Evolutionary conservation across 805 yeast genomes (phyloP), one percentile per base, ranked within the genome.

Genomic region (Saturnispora quitensis): DNA sequence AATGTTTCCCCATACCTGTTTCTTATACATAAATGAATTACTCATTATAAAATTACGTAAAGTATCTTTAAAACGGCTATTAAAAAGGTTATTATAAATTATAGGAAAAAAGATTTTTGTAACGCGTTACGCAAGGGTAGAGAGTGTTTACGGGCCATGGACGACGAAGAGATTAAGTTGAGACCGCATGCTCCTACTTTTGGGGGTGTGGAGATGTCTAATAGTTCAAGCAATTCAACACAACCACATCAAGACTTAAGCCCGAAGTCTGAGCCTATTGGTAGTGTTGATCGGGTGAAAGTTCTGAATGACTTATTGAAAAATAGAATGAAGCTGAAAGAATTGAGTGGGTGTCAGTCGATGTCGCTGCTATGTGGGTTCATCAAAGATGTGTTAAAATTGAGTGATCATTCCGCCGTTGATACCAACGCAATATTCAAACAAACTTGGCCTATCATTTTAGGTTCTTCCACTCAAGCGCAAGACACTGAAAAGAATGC

Each of bases 241-340:
- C 50, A n/a, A 40, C 50, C 7, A 24, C 28, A 7, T 28, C 60
- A 4, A 49, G 43, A 22, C 9, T 36, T 24, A 17, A 9, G 35
- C 35, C 17, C 31, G n/a, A 45, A 31, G 33, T 27, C 47, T 36
- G 34, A 33, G 28, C 36, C 43, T 5, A 43, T 47, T 33, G 34
- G 33, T 5, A 25, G 17, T 27, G 43, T 64, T 3, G 53, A 78
- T 66, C 33, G 71, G 59, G 61, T 68, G 60, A 57, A 70, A 51
- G 50, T 72, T 63, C 31, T 62, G 34, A 25, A 58, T 20, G 36
- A 60, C 55, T 49, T 54, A 17, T 40, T 66, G 47, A 52, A 54
- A 24, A 52, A 51, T 51, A 45, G 66, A 3, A 52, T 43, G 7
- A 44, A 54, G 13, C 27, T 65, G 13, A 52, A 54, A 9, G 63